Percentiles rank a stretch among this genome's conserved stretches.
These are phyloP conservation scores for Vanrija pseudolonga DNA, from an alignment of 1,284 basidiomycete genomes.

Conservation along the genomic window DNA sequence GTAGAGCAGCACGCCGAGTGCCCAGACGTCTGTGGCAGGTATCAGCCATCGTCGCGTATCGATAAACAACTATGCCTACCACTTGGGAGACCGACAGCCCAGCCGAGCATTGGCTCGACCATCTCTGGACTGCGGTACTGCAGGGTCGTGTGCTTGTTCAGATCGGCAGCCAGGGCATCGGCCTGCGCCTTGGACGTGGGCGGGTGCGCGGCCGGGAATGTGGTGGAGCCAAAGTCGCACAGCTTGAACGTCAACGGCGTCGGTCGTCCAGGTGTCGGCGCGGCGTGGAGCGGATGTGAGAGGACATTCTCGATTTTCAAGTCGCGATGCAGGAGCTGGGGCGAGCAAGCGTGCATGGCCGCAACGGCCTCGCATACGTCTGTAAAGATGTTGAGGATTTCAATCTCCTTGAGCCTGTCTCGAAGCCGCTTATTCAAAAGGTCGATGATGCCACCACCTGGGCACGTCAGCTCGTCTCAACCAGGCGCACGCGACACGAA, in stretches of 20 bases:
- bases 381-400: slow-evolving; percentile 96
- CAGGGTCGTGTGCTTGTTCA: slow-evolving; percentile 90
- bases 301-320: slow-evolving; percentile 99
- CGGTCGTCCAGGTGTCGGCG: slow-evolving; percentile 54
- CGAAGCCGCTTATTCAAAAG: slow-evolving; percentile 96
- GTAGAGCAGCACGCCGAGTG: slow-evolving; percentile 70
- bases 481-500: slow-evolving; percentile 33
- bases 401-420: slow-evolving; percentile 86
- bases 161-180: slow-evolving; percentile 78
- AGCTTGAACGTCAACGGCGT: slow-evolving; percentile 75
- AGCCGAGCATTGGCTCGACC: slow-evolving; percentile 64
- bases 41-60: slow-evolving; percentile 11
- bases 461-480: not conserved
- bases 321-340: slow-evolving; percentile 87
- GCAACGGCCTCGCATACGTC: slow-evolving; percentile 90
- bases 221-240: slow-evolving; percentile 96
- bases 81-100: slow-evolving; percentile 51
- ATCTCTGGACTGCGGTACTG: slow-evolving; percentile 98
- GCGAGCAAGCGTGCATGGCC: slow-evolving; percentile 89
- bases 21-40: slow-evolving; percentile 61
- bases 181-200: slow-evolving; percentile 76
- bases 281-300: slow-evolving; percentile 34
- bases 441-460: slow-evolving; percentile 97
- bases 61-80: slow-evolving; percentile 42
- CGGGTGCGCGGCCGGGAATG: slow-evolving; percentile 63